phyloP scores from a whole-genome alignment of 345 rosid genomes.

The Eucalyptus erythrocorys region DNA sequence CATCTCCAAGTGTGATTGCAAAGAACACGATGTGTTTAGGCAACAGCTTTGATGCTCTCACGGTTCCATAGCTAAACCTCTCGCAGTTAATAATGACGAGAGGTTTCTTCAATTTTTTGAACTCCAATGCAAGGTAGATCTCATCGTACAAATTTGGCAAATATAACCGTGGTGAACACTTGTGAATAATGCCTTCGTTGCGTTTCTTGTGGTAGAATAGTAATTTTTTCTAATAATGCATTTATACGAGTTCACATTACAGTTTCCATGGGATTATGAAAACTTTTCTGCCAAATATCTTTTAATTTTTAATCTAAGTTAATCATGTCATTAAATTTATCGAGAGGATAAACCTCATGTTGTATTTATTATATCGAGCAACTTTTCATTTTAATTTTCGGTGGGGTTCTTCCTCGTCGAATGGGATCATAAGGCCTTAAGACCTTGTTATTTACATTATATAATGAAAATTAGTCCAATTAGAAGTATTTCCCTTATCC shows the following conservation, averaged over 20 bases:
- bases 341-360: neutral
- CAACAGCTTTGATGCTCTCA: neutral
- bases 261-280: neutral
- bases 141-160: fast-evolving
- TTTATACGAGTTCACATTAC: neutral
- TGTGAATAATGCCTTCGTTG: neutral
- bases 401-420: neutral
- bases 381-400: neutral
- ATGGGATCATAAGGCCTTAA: neutral
- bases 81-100: neutral
- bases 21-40: neutral
- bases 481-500: neutral
- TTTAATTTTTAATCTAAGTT: neutral
- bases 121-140: neutral
- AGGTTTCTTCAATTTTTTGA: neutral
- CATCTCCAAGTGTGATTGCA: neutral
- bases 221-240: neutral
- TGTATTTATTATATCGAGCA: fast-evolving
- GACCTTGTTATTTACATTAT: neutral
- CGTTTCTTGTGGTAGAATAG: neutral
- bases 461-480: neutral
- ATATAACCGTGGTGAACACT: neutral
- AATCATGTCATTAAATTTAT: neutral
- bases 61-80: neutral
- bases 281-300: neutral